Percentiles rank a stretch among this genome's conserved stretches.
phyloP scores from a whole-genome alignment of 2,329 filamentous ascomycete genomes.

The Ascochyta viciae-villosae region DNA sequence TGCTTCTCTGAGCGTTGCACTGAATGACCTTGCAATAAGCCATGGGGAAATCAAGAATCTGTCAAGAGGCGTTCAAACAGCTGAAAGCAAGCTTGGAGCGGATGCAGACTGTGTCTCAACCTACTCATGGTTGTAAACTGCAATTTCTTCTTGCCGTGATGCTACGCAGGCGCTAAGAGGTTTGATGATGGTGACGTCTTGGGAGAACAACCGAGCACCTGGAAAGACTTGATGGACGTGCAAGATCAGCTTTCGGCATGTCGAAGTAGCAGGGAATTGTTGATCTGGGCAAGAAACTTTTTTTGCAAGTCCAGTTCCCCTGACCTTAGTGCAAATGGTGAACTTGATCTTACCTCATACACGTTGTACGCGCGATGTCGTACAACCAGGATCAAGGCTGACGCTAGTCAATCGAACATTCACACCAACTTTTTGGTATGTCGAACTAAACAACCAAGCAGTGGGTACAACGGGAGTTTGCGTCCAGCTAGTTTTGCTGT shows the following conservation, averaged over 20 bases:
- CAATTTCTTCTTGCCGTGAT: neutral
- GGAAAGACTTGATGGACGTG: neutral
- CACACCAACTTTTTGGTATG: neutral
- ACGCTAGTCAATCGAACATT: neutral
- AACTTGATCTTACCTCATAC: neutral
- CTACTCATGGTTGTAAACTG: neutral
- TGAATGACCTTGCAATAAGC: neutral
- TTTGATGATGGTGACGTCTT: neutral
- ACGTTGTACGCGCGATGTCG: neutral
- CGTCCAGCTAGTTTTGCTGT: neutral
- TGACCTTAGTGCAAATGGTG: neutral
- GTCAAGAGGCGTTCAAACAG: neutral
- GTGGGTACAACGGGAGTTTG: neutral
- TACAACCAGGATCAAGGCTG: slow-evolving; percentile 2
- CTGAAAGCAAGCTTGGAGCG: neutral
- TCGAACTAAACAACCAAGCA: neutral
- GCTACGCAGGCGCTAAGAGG: neutral
- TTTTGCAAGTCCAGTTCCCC: neutral
- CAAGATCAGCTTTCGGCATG: neutral
- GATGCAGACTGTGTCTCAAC: neutral
- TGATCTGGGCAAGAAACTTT: neutral
- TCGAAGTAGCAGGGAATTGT: neutral
- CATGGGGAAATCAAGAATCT: neutral
- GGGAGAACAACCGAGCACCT: neutral
- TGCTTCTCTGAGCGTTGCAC: neutral